A percentile compares a stretch with the other conserved stretches of the same genome.
Conservation (phyloP, 73 alveolate species). For the Symbiodinium pilosum region DNA sequence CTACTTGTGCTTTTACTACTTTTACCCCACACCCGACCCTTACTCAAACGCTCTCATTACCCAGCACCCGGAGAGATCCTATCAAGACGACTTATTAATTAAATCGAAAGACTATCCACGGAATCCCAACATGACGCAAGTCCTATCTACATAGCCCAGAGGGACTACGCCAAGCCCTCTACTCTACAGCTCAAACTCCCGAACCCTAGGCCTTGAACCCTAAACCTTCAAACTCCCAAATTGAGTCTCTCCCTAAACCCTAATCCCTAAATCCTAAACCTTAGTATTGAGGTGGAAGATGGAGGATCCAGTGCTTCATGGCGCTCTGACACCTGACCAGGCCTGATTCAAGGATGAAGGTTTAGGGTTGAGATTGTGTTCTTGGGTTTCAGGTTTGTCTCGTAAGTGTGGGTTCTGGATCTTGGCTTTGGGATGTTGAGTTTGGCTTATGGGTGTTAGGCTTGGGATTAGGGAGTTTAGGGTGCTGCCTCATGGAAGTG, state of each 20-base stretch:
- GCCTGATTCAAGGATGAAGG: not conserved
- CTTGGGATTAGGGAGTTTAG: not conserved
- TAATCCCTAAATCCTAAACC: not conserved
- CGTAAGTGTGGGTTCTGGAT: not conserved
- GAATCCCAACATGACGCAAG: no score
- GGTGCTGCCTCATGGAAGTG: no score
- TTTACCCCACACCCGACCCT: no score
- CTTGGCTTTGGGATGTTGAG: not conserved
- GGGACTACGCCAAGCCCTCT: no score
- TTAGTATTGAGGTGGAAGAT: constrained; percentile 30
- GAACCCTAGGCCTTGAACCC: no score
- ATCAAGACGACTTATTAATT: no score
- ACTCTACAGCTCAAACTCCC: no score
- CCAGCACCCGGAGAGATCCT: no score
- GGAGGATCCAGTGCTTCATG: constrained; percentile 70
- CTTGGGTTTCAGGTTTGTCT: not conserved
- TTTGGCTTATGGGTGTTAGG: not conserved
- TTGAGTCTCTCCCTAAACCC: not conserved
- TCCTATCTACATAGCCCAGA: no score
- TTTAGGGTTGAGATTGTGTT: not conserved
- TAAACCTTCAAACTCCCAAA: not conserved
- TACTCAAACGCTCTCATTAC: no score
- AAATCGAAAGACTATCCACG: no score
- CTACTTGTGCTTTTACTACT: no score
- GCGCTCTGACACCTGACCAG: constrained; percentile 71